phyloP scores from a whole-genome alignment of 2,329 filamentous ascomycete species.

The Diaporthe batatas region DNA sequence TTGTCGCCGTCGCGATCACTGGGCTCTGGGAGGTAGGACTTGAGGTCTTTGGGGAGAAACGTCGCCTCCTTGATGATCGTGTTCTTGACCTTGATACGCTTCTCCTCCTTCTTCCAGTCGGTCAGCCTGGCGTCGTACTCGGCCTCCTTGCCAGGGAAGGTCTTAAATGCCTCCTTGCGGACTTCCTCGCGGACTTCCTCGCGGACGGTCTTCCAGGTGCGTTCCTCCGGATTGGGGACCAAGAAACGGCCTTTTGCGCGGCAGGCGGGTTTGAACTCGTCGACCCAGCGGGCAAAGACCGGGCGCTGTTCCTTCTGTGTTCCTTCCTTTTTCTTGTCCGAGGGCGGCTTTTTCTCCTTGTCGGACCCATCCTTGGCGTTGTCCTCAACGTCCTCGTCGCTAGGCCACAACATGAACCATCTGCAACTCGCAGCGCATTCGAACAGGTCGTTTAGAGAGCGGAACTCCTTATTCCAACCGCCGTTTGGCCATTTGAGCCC shows the following conservation, averaged over 20 bases:
- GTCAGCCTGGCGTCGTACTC: slow-evolving; percentile 60
- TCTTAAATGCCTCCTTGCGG: slow-evolving; percentile 64
- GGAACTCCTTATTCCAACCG: slow-evolving; percentile 69
- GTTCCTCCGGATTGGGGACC: slow-evolving; percentile 1
- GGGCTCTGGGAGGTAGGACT: slow-evolving; percentile 54
- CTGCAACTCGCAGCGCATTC: slow-evolving; percentile 70
- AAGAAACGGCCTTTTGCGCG: slow-evolving; percentile 55
- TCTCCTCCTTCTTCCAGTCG: slow-evolving; percentile 57
- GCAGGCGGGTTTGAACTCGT: slow-evolving; percentile 72
- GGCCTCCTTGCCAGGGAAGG: slow-evolving; percentile 58
- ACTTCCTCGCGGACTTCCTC: slow-evolving; percentile 64
- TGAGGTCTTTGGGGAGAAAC: slow-evolving; percentile 55
- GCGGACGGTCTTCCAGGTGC: slow-evolving; percentile 50
- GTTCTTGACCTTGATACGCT: slow-evolving; percentile 45
- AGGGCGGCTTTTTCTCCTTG: slow-evolving; percentile 37
- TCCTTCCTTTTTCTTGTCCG: slow-evolving; percentile 66
- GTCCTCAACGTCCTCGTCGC: slow-evolving; percentile 43
- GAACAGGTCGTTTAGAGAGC: slow-evolving; percentile 68
- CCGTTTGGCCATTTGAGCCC: slow-evolving; percentile 62
- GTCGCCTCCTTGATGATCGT: slow-evolving; percentile 53
- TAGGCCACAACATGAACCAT: slow-evolving; percentile 65
- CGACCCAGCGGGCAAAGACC: slow-evolving; percentile 71
- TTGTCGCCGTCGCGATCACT: slow-evolving; percentile 39
- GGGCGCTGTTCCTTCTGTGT: slow-evolving; percentile 67
- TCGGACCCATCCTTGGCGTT: slow-evolving; percentile 42